These are phyloP conservation scores for Fusarium sp. DNA, from an alignment of 2,329 filamentous ascomycete species.

Conservation along the genomic window DNA sequence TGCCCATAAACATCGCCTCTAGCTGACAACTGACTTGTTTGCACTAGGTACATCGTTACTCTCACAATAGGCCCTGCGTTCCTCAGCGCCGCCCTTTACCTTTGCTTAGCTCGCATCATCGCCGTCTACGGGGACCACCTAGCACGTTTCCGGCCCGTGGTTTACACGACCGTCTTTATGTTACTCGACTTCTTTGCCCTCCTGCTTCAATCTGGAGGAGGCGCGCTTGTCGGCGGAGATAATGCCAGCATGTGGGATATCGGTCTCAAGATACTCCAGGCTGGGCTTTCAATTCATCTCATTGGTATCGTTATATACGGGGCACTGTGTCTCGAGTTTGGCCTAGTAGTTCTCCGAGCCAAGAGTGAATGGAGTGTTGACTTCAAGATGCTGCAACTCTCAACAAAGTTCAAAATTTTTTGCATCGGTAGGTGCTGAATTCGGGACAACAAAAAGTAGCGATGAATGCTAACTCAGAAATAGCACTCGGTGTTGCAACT, in stretches of 20 bases:
- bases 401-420: not conserved
- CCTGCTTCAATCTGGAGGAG: not conserved
- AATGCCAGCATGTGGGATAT: not conserved
- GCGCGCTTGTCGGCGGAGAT: not conserved
- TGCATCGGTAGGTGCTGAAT: not conserved
- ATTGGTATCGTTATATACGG: not conserved
- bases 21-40: not conserved
- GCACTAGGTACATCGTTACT: not conserved
- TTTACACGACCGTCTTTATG: not conserved
- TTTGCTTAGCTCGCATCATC: not conserved
- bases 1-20: not conserved
- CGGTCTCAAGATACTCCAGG: not conserved
- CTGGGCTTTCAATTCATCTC: not conserved
- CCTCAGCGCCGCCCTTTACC: conserved; percentile 1
- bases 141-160: not conserved
- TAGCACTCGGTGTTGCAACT: not conserved
- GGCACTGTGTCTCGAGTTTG: not conserved
- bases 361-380: not conserved
- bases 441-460: rapidly evolving
- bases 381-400: not conserved
- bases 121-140: not conserved
- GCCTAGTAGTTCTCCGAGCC: not conserved
- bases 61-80: conserved; percentile 2
- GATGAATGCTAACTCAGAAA: not conserved
- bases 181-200: not conserved